Evolutionary conservation across 805 yeast species (phyloP), one percentile per base, ranked within the genome.

Genomic region (Wickerhamiella galacta): DNA sequence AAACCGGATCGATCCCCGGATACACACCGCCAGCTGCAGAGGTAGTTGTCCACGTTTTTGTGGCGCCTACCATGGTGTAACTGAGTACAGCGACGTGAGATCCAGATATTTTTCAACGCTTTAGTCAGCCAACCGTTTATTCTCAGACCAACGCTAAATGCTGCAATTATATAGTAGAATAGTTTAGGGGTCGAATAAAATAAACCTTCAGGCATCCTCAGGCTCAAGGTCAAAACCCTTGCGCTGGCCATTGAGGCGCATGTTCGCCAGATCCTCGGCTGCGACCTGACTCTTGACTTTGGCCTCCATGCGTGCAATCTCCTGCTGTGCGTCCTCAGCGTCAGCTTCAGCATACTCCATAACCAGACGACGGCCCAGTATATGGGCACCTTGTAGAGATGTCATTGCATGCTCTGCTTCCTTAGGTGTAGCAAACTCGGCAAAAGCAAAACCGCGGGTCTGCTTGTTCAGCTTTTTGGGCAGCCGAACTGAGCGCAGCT

Each of bases 361-460:
- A 9, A 87, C 94, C 43, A 90, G 63, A 43, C 95, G 69, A 60
- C 98, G 77, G 21, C 98, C 98, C 32, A 90, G 66, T 58, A 90
- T 75, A 66, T 90, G 98, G 3, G 92, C 95, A 39, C 98, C 98
- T 52, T 75, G 78, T 42, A 90, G 67, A 52, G 85, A 87, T 46
- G 76, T 75, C 87, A 90, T 78, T 10, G 96, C 98, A 50, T 65
- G 72, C 52, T 78, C 93, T 1, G 98, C 95, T 56, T 90, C 98
- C 53, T 81, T 74, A 16, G 80, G 66, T 25, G 90, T 61, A 8
- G 78, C 62, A 51, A 78, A 90, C 57, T 90, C 98, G 29, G 92
- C 94, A 54, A 90, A 90, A 0, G 96, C 98, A 63, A 90, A 90
- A 52, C 98, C 98, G 53, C 98, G 73, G 9, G 95, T 93, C 23